Base-by-base conservation (phyloP, 805 yeast species). In the Starmerella sirachaensis region DNA sequence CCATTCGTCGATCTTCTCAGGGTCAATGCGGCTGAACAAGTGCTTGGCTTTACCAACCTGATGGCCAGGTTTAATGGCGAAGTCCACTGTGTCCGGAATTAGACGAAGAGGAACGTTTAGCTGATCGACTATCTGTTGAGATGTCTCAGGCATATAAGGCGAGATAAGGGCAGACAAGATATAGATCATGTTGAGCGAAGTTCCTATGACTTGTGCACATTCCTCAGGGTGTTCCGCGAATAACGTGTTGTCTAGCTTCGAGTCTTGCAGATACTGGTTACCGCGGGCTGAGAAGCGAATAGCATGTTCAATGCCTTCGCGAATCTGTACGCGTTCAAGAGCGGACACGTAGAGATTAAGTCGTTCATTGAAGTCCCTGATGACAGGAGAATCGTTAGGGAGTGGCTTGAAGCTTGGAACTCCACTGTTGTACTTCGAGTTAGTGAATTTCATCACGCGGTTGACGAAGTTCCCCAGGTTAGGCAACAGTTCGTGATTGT, bases 401-500 rank as follows among this genome's bases (percentile, higher is more conserved):
- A 65, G 68, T 18, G 62, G 55, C 43, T 72, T 66, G 56, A 59
- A 85, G 32, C 65, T 54, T 35, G 97, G 95, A 47, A 91, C 70
- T 32, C 83, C 94, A 42, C 94, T 93, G 49, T 83, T 80, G 62
- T 84, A 91, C 59, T 85, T 91, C 39, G 94, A 86, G 57, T 70
- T 75, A 36, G 77, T 84, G 57, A 85, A 91, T 61, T 91, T 91
- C 46, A 84, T 75, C 53, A 88, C 66, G 63, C 99, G 78, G 68
- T 91, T 91, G 41, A 85, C 96, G 55, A 85, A 84, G 66, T 91
- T 91, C 62, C 98, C 99, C 58, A 91, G 68, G 63, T 91, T 91
- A 36, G 97, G 95, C 61, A 91, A 69, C 55, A 91, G 68, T 64
- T 91, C 98, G 48, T 81, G 73, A 66, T 91, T 91, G 61, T 91